These are phyloP conservation scores for Metschnikowia dekortorum DNA, from an alignment of 805 yeast species.

Conservation along the genomic window DNA sequence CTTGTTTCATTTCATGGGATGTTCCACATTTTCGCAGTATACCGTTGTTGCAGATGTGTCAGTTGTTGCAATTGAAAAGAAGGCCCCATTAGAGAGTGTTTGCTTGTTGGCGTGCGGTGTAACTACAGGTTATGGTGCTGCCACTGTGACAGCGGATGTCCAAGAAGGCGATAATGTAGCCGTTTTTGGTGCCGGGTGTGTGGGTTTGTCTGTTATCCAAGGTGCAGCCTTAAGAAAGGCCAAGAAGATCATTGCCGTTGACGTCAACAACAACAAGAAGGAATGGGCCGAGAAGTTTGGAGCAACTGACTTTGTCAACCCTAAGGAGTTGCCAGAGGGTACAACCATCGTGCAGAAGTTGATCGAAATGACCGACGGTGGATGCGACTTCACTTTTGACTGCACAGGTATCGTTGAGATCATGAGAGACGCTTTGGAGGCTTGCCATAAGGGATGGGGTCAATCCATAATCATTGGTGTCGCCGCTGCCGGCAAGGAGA, in stretches of 20 bases:
- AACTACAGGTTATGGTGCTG: constrained; percentile 98
- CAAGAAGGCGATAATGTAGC: constrained; percentile 91
- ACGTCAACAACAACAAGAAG: constrained; percentile 78
- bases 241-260: constrained; percentile 75
- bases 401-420: constrained; percentile 96
- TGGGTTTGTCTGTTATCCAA: constrained; percentile 92
- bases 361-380: constrained; percentile 92
- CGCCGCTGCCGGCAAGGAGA: constrained; percentile 97
- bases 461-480: constrained; percentile 93
- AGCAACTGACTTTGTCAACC: constrained; percentile 92
- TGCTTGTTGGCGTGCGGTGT: constrained; percentile 98
- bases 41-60: constrained; percentile 98
- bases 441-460: constrained; percentile 99
- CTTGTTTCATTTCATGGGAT: constrained; percentile 93
- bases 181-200: constrained; percentile 96
- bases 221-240: constrained; percentile 89
- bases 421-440: constrained; percentile 94
- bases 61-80: constrained; percentile 82
- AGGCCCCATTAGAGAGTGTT: constrained; percentile 80
- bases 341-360: constrained; percentile 75
- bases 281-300: constrained; percentile 87
- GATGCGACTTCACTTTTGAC: constrained; percentile 93
- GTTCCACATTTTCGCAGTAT: constrained; percentile 94
- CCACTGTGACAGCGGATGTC: constrained; percentile 87
- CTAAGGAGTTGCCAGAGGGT: constrained; percentile 69